Evolutionary conservation across 116 monocot genomes (phyloP).

Genomic region (Dioscorea cayenensis): DNA sequence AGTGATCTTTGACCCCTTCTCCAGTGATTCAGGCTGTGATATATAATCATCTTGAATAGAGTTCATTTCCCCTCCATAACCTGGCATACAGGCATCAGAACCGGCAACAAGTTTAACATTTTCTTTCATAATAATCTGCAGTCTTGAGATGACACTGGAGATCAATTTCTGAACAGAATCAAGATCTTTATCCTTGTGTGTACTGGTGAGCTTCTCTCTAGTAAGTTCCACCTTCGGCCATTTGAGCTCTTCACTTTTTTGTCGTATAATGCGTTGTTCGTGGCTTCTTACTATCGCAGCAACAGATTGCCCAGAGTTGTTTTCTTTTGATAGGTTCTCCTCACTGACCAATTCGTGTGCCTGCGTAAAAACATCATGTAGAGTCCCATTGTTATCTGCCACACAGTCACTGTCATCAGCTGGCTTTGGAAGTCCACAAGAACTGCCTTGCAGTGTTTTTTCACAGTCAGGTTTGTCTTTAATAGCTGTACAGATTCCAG

Average conservation of each 20-base stretch:
- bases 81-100: neutral
- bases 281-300: conserved; percentile 22
- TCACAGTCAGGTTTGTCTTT: neutral
- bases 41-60: neutral
- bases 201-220: conserved; percentile 5
- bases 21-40: neutral
- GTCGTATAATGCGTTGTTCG: conserved; percentile 19
- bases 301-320: conserved; percentile 17
- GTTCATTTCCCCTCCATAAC: neutral
- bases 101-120: neutral
- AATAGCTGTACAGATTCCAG: neutral
- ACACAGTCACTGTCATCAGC: neutral
- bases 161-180: conserved; percentile 13
- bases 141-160: conserved; percentile 10
- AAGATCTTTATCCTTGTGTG: conserved; percentile 12
- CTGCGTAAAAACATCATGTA: conserved; percentile 2
- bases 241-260: conserved; percentile 18
- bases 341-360: neutral
- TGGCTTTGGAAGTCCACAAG: neutral
- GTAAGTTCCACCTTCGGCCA: conserved; percentile 11
- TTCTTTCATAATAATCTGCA: conserved; percentile 21
- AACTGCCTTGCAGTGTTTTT: neutral
- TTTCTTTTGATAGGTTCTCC: conserved; percentile 9
- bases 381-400: neutral
- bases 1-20: neutral